Base-by-base conservation (phyloP, 2,329 filamentous ascomycete genomes). In the Penicillium hesseltinei region DNA sequence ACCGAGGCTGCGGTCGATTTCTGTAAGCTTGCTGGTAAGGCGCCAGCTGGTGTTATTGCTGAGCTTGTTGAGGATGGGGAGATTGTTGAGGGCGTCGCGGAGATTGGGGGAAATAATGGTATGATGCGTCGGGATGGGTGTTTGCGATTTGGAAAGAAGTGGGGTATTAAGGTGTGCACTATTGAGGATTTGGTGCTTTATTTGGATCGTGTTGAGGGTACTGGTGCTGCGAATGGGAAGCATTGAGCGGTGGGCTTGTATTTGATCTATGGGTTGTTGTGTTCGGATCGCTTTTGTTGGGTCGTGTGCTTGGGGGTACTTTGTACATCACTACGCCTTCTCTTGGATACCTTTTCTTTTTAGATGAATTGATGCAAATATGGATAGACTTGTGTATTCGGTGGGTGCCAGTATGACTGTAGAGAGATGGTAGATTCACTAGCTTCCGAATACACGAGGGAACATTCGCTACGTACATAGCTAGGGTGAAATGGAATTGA, bases 1-100 rank as follows among this genome's bases (percentile, higher is more conserved):
- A 99, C 94, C 11, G 94, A 99, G 81, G 94, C 94, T 1, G 91
- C 89, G 10, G 84, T 95, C 5, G 94, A 99, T 74, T 87, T 99
- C 72, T 97, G 93, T 74, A 81, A 88, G 50, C 77, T 99, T 58
- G 88, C 92, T 1, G 92, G 92, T 1, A 93, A 91, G 79, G 82
- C 83, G 2, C 69, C 66, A 50, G 93, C 88, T 1, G 91, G 85
- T 38, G 92, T 91, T 25, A 97, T 97, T 70, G 91, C 89, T 67
- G 94, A 99, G 80, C 78, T 99, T 60, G 91, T 99, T 44, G 90
- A 92, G 62, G 92, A 95, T 66, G 92, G 92, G 0, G 84, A 85
- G 62, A 84, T 87, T 73, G 82, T 91, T 3, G 78, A 80, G 13
- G 92, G 91, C 0, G 81, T 82, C 69, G 83, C 91, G 1, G 79